These are phyloP conservation scores for Inga oerstediana DNA, from an alignment of 306 rosid species.

Conservation along the genomic window DNA sequence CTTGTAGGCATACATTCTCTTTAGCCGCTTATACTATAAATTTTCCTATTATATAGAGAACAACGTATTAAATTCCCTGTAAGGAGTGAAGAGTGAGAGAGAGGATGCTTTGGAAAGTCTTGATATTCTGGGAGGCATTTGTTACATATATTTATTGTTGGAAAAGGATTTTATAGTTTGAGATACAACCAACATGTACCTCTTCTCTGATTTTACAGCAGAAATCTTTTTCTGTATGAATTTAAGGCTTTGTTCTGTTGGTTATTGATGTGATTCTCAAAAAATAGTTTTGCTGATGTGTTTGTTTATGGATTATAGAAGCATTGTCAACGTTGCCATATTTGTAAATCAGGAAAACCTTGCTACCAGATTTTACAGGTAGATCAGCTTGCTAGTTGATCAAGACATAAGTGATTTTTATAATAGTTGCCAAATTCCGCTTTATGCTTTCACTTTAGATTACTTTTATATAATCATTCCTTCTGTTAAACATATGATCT, in stretches of 20 bases:
- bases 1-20: conserved; percentile 1
- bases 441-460: conserved; percentile 21
- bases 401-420: conserved; percentile 28
- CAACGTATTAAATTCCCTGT: not conserved
- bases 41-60: conserved; percentile 1
- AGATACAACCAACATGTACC: not conserved
- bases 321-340: conserved; percentile 72
- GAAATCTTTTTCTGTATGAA: not conserved
- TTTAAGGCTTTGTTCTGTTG: conserved; percentile 4
- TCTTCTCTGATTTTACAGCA: conserved; percentile 7
- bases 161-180: not conserved
- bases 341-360: conserved; percentile 75
- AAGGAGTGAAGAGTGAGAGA: not conserved
- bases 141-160: not conserved
- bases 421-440: conserved; percentile 25
- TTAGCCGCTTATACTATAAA: conserved; percentile 2
- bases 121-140: not conserved
- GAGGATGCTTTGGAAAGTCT: not conserved
- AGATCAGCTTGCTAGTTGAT: conserved; percentile 42
- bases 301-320: conserved; percentile 65
- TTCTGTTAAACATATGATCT: conserved; percentile 11
- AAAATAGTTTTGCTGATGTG: conserved; percentile 28
- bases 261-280: conserved; percentile 19
- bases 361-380: conserved; percentile 93
- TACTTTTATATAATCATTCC: conserved; percentile 20